Base-by-base conservation (phyloP, 2,329 filamentous ascomycete species). In the Phyllosticta citriasiana region DNA sequence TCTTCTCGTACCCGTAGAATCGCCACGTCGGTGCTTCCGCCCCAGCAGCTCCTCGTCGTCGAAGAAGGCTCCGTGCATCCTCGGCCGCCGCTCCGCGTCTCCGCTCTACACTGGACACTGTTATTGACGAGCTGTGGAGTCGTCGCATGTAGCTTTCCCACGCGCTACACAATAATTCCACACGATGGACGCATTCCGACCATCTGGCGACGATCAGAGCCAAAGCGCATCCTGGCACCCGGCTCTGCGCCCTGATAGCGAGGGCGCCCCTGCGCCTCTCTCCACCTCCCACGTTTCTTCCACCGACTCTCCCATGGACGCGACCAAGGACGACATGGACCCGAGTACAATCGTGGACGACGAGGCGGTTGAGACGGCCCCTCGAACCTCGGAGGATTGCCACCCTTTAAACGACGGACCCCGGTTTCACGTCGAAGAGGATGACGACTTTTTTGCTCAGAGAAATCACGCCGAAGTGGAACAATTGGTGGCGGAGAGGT, bases 191-290 rank as follows among this genome's bases (percentile, higher is more conserved):
- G 51, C 33, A 35, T 14, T 58, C 35, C 14, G 47, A 30, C 16
- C 57, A 47, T 54, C 58, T 25, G 47, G 40, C 35, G 58, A 60
- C 58, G 53, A 60, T 60, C 58, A 47, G 40, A 47, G 40, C 40
- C 40, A 55, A 55, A 57, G 33, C 60, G 66, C 76, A 59, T 77
- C 78, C 22, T 84, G 82, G 82, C 80, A 84, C 74, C 81, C 82
- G 53, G 81, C 82, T 22, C 70, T 81, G 63, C 73, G 79, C 67
- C 76, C 78, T 47, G 76, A 82, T 61, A 66, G 63, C 55, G 65
- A 69, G 19, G 47, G 59, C 40, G 61, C 66, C 27, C 55, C 60
- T 27, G 62, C 27, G 56, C 55, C 64, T 35, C 59, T 66, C 26
- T 52, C 62, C 54, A 61, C 64, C 66, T 14, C 62, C 57, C 2